Base-by-base conservation (phyloP, 1,284 basidiomycete genomes). In the Malassezia obtusa region DNA sequence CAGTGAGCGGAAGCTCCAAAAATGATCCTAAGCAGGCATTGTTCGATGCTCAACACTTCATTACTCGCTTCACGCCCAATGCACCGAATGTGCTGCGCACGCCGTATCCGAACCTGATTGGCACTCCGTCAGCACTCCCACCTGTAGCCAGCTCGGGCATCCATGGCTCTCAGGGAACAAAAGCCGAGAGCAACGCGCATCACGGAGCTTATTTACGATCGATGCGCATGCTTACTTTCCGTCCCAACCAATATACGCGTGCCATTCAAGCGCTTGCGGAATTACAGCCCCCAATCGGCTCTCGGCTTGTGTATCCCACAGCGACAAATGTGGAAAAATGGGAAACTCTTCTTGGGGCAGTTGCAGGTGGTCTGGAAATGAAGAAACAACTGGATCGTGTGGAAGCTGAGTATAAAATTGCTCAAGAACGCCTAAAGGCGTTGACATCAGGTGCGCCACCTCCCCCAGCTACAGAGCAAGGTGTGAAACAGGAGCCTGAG, bases 141-240 rank as follows among this genome's bases (percentile, higher is more conserved):
- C 63, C 71, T 2, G 50, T 64, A 12, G 61, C 65, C 10, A 52
- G 63, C 8, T 58, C 63, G n/a, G 47, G 22, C 8, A 19, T 21
- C 12, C 19, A 24, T 9, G 19, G 15, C 4, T 14, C 45, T 4
- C 30, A 32, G 43, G 19, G 28, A 6, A 50, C 55, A 30, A 60
- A 52, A 32, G 45, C 50, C 15, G 58, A 60, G 35, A 49, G 33
- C n/a, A 22, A 41, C 32, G 50, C 45, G 19, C 53, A 64, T n/a
- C 71, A 69, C 41, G 69, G 69, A 12, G 71, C 58, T 26, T 73
- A 65, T 57, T 50, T 73, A 10, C 69, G 72, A 11, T 73, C 72
- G 6, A 58, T 60, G 9, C 64, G 71, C 21, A 64, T 71, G 58
- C 61, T 73, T 14, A 58, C 62, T 0, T 68, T 70, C 4, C 65